Conservation (phyloP, 208 protist genomes). For the Phytomonas sp. region DNA sequence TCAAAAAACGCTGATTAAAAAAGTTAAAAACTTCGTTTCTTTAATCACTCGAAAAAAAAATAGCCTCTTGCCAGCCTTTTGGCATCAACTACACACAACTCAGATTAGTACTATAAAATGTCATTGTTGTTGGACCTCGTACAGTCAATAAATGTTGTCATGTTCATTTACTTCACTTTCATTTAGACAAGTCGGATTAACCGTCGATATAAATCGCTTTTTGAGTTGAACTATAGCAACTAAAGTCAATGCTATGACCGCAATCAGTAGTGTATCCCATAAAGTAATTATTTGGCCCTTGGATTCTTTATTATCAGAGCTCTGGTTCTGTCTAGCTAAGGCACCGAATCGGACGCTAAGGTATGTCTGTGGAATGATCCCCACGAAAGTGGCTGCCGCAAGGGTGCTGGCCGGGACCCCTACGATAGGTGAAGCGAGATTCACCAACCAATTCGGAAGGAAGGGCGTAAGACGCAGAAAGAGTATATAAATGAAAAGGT, state of each 20-base stretch:
- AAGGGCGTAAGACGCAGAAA: slow-evolving; percentile 90
- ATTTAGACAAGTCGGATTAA: background rate
- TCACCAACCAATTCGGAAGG: slow-evolving; percentile 93
- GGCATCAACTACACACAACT: background rate
- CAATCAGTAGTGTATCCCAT: slow-evolving; percentile 65
- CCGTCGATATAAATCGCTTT: slow-evolving; percentile 10
- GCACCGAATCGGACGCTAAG: slow-evolving; percentile 76
- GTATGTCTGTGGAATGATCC: slow-evolving; percentile 87
- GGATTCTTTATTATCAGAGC: background rate
- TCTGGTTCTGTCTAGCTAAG: slow-evolving; percentile 17
- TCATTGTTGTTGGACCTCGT: background rate
- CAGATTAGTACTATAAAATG: background rate
- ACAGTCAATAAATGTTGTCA: background rate
- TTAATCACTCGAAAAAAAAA: background rate
- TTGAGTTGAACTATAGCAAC: slow-evolving; percentile 26
- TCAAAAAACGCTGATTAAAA: background rate
- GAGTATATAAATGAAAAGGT: slow-evolving; percentile 86
- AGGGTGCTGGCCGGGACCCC: slow-evolving; percentile 63
- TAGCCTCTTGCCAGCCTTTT: background rate
- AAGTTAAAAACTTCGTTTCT: background rate
- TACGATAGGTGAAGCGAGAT: slow-evolving; percentile 77
- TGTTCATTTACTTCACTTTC: background rate
- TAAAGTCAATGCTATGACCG: slow-evolving; percentile 31
- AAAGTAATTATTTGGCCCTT: slow-evolving; percentile 31
- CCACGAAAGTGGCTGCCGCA: slow-evolving; percentile 69